Percentiles rank a stretch among this genome's conserved stretches.
Evolutionary conservation across 768 basidiomycete genomes (phyloP).

Genomic region (Gloeostereum incarnatum): DNA sequence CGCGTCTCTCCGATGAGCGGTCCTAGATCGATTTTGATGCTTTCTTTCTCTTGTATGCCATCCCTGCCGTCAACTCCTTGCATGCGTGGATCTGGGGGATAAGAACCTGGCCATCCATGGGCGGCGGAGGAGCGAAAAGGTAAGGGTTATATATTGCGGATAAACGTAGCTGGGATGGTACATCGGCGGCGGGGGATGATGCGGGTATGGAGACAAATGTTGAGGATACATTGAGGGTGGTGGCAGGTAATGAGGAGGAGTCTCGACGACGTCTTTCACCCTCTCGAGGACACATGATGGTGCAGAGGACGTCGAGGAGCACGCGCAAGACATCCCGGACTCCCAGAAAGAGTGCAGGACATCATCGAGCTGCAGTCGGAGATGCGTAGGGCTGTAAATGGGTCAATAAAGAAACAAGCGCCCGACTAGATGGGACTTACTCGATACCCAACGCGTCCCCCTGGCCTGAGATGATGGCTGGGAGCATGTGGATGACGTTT

Average conservation of each 20-base stretch:
- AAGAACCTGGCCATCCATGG: not conserved
- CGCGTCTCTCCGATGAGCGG: slow-evolving; percentile 52
- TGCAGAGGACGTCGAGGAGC: slow-evolving; percentile 36
- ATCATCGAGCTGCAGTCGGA: slow-evolving; percentile 57
- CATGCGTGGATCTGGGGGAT: not conserved
- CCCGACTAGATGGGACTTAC: not conserved
- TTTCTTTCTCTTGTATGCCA: not conserved
- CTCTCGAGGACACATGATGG: slow-evolving; percentile 3
- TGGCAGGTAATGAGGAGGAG: not conserved
- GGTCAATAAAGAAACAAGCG: slow-evolving; percentile 6
- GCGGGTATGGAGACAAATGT: not conserved
- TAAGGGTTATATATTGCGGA: not conserved
- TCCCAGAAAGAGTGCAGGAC: slow-evolving; percentile 62
- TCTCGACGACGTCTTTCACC: slow-evolving; percentile 3
- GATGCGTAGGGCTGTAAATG: slow-evolving; percentile 21
- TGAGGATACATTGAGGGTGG: not conserved
- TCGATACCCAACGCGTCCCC: too few species aligned
- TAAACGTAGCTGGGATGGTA: not conserved
- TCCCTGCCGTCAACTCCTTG: not conserved
- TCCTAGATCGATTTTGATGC: slow-evolving; percentile 36
- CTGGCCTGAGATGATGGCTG: slow-evolving; percentile 60
- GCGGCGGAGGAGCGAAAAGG: not conserved
- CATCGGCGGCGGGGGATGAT: not conserved
- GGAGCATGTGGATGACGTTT: slow-evolving; percentile 75
- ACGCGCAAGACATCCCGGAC: slow-evolving; percentile 70